Base-by-base conservation (phyloP, 2,329 filamentous ascomycete genomes). In the Alternaria sp. region DNA sequence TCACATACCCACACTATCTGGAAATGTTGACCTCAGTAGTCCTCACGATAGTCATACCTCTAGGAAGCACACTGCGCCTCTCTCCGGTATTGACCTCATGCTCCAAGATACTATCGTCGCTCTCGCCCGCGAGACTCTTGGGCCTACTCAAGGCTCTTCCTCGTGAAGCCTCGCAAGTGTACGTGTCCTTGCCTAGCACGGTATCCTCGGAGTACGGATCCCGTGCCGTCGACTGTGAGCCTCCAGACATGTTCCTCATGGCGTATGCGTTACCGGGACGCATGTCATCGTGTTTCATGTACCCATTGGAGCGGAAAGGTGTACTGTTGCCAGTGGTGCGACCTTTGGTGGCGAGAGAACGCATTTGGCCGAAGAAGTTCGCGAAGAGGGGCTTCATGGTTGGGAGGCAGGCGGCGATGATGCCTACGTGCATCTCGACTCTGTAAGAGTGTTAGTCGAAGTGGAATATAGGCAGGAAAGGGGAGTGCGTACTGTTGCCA, bases 401-500 rank as follows among this genome's bases (percentile, higher is more conserved):
- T 10, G 74, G 74, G 1, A 77, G 69, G 41, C 71, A 74, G 30
- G 73, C 72, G 11, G 73, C 75, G 33, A 72, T 71, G 54, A 77
- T 75, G n/a, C 74, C 73, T 10, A 76, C 64, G 61, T 76, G 68
- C 67, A 77, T 70, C 51, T 77, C 75, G n/a, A 77, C 71, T 44
- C 69, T 72, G 30, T 15, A 15, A 15, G 11, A 60, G 64, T n/a
- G 51, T 58, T 1, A 58, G 26, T 6, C 2, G 2, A 41, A 37
- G 49, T 8, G 30, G 26, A 23, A 7, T 2, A 6, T 7, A 23
- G 15, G 4, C 14, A 37, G 8, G n/a, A 6, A 6, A n/a, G 14
- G 6, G 23, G 10, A 15, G 0, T 15, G 60, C 70, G 18, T 66
- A 72, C 70, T 71, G 67, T 49, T 72, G 71, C 71, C 71, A 74